These are phyloP conservation scores for Lepidopterella palustris DNA, from an alignment of 495 filamentous ascomycete genomes.

Conservation along the genomic window DNA sequence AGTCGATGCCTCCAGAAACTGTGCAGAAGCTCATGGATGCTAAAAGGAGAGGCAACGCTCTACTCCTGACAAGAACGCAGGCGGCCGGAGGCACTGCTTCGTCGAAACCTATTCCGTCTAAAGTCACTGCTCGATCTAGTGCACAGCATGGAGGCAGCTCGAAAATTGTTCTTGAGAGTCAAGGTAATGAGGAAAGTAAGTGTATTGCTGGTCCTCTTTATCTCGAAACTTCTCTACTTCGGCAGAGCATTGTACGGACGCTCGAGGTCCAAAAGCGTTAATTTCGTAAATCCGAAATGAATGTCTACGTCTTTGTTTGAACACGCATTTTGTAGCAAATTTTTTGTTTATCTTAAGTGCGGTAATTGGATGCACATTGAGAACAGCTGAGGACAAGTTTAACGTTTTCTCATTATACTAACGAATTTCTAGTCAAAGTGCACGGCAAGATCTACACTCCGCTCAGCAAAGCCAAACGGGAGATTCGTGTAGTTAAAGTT, in stretches of 20 bases:
- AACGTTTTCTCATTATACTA: too few species aligned
- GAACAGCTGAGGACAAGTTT: too few species aligned
- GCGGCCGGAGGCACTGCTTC: not conserved
- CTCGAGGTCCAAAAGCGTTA: too few species aligned
- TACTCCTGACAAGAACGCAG: not conserved
- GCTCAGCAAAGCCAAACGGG: not conserved
- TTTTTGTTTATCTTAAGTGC: not conserved
- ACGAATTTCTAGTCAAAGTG: conserved; percentile 2
- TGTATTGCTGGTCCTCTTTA: not conserved
- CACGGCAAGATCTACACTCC: conserved; percentile 5
- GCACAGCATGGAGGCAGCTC: not conserved
- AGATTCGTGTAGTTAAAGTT: conserved; percentile 8
- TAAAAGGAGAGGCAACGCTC: not conserved
- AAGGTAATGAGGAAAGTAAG: not conserved
- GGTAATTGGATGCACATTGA: too few species aligned
- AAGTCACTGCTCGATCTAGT: not conserved
- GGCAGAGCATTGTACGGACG: too few species aligned
- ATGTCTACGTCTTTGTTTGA: too few species aligned
- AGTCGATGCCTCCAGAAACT: not conserved
- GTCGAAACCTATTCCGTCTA: not conserved
- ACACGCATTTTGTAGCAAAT: too few species aligned
- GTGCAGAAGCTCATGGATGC: conserved; percentile 2
- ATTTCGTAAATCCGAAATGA: too few species aligned
- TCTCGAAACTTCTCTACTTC: too few species aligned
- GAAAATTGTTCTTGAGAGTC: not conserved